Evolutionary conservation across 202 grass and related monocot species (phyloP).

Genomic region (Carex sylvatica): DNA sequence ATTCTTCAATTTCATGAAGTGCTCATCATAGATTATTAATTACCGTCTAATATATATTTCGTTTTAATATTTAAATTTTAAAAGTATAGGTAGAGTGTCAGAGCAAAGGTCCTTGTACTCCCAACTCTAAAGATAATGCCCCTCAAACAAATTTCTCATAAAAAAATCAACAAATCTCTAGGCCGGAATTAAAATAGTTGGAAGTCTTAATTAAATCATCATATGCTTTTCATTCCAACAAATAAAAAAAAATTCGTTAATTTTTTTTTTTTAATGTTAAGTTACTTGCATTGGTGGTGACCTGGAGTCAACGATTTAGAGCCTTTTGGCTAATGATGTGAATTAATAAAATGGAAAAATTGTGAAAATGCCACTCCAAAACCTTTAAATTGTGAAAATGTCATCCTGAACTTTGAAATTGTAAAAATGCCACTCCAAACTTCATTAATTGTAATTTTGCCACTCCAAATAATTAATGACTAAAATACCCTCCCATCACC

Average conservation of each 20-base stretch:
- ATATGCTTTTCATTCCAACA: background rate
- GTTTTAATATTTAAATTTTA: background rate
- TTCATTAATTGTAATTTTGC: too few relatives aligned
- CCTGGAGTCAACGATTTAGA: background rate
- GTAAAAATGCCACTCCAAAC: too few relatives aligned
- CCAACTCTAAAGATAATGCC: conserved; percentile 19
- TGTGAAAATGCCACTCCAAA: too few relatives aligned
- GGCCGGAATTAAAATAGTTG: background rate
- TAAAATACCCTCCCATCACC: too few relatives aligned
- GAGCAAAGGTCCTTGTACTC: background rate
- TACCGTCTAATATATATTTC: background rate
- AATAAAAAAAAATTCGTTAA: background rate
- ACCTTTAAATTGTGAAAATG: too few relatives aligned
- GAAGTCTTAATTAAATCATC: background rate
- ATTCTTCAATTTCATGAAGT: background rate
- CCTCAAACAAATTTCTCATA: background rate
- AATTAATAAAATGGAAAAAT: too few relatives aligned
- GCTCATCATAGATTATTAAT: background rate
- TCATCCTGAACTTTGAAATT: too few relatives aligned
- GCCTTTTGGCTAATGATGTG: background rate
- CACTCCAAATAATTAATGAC: too few relatives aligned
- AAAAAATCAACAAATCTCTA: background rate
- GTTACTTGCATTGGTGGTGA: background rate
- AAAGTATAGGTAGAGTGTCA: background rate
- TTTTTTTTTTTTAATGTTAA: background rate